These are phyloP conservation scores for Leccinum barrowsii DNA, from an alignment of 768 basidiomycete species.

Conservation along the genomic window DNA sequence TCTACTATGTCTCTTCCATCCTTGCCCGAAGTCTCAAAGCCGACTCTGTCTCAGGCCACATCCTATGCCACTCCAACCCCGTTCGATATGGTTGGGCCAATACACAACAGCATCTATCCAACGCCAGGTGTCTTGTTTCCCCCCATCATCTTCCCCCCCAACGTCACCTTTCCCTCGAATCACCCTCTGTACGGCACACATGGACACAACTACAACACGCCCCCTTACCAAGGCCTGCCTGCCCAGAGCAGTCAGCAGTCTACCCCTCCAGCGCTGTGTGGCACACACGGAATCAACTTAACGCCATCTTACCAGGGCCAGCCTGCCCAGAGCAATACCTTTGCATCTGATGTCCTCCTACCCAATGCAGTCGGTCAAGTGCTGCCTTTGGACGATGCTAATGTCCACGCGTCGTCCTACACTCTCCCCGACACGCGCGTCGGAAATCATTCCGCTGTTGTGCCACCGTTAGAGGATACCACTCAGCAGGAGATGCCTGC, in stretches of 20 bases:
- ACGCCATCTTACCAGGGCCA: too few relatives aligned
- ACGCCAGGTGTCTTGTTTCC: neutral
- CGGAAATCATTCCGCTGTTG: neutral
- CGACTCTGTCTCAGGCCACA: neutral
- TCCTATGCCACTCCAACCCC: neutral
- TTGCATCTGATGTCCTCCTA: neutral
- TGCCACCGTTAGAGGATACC: too few relatives aligned
- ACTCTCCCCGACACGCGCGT: too few relatives aligned
- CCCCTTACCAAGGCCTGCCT: too few relatives aligned
- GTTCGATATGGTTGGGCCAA: too few relatives aligned
- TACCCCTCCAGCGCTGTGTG: too few relatives aligned
- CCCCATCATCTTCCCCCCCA: neutral
- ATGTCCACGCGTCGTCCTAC: neutral
- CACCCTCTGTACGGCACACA: neutral
- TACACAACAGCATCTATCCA: neutral
- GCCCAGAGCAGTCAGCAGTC: neutral
- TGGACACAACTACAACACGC: too few relatives aligned
- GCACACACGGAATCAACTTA: too few relatives aligned
- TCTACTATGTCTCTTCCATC: neutral
- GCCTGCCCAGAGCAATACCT: too few relatives aligned
- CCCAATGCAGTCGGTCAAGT: neutral
- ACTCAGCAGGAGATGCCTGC: neutral
- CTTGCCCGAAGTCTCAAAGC: neutral
- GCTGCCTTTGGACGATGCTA: neutral
- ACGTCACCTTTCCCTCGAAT: neutral